These are phyloP conservation scores for Suhomyces vadensis DNA, from an alignment of 805 yeast species.

Conservation along the genomic window DNA sequence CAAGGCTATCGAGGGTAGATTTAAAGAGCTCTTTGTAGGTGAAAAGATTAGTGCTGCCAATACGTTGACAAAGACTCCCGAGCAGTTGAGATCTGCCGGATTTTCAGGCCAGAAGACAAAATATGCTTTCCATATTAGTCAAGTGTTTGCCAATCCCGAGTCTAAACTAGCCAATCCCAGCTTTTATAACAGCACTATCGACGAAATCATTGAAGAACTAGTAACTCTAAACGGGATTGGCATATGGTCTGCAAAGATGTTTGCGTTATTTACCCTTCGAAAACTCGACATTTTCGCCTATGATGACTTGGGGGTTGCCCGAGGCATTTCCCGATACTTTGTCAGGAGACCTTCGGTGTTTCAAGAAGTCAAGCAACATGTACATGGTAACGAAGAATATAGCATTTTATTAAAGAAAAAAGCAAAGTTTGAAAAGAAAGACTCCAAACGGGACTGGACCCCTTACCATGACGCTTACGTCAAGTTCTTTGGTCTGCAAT, in stretches of 20 bases:
- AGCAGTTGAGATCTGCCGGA: constrained; percentile 62
- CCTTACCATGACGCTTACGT: constrained; percentile 61
- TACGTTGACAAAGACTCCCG: constrained; percentile 42
- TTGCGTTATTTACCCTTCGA: constrained; percentile 65
- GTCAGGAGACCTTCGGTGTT: constrained; percentile 52
- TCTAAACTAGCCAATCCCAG: constrained; percentile 31
- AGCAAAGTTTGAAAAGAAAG: constrained; percentile 32
- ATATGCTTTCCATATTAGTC: constrained; percentile 58
- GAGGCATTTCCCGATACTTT: constrained; percentile 73
- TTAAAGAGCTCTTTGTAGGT: constrained; percentile 34
- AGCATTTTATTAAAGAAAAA: constrained; percentile 37
- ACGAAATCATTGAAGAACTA: constrained; percentile 50
- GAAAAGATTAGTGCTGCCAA: constrained; percentile 54
- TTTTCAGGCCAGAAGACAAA: constrained; percentile 66
- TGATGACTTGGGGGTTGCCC: constrained; percentile 81
- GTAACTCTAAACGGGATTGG: constrained; percentile 70
- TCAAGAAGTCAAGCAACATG: constrained; percentile 41
- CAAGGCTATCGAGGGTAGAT: constrained; percentile 52
- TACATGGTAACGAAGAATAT: constrained; percentile 35
- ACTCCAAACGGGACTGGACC: constrained; percentile 61
- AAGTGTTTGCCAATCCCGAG: constrained; percentile 46
- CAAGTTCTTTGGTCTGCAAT: constrained; percentile 54
- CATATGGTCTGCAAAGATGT: constrained; percentile 89
- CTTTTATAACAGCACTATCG: constrained; percentile 43
- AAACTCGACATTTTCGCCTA: constrained; percentile 71